Base-by-base conservation (phyloP, 192 early-diverging fungal species). In the Cladochytrium replicatum region DNA sequence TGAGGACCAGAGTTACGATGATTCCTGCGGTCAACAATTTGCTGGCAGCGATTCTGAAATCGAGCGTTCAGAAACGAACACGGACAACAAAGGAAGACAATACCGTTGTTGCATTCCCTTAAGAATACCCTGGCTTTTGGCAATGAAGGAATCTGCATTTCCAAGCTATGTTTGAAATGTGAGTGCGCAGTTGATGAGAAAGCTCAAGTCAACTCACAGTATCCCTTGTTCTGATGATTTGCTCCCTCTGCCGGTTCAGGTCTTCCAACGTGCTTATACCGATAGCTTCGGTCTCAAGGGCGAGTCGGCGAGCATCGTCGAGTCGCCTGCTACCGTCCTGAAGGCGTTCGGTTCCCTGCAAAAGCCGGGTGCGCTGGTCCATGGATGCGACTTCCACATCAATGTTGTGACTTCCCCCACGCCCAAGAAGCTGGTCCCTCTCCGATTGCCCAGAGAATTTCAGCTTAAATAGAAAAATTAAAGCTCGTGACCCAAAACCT, bases 241-340 rank as follows among this genome's bases (percentile, higher is more conserved):
- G 89, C 60, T 98, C 88, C 28, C 95, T 57, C 62, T 98, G 95
- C 24, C 83, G 70, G 45, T 86, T 74, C 55, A 96, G 57, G 48
- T 83, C 82, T 9, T 79, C 76, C 44, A 98, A 65, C 15, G 92
- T 93, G 27, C 72, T 77, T 26, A 86, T 85, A 2, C 91, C 94
- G 24, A 91, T 68, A 6, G 71, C 54, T 67, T 98, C 94, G 1
- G 92, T 92, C 50, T 98, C 92, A 27, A 98, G 68, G 9, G 92
- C 94, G 46, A 96, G 60, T 31, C 87, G 65, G 50, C 88, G 88
- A 28, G 88, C 88, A 21, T 89, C 83, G 57, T 96, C 84, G 60
- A 98, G 58, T 41, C 88, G 70, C 54, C 77, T 61, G 50, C 80
- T 84, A 13, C 82, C 83, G 22, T 88, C 71, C 46, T 82, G 75